These are phyloP conservation scores for Ballota nigra DNA, from an alignment of 257 asterid species.

Conservation along the genomic window DNA sequence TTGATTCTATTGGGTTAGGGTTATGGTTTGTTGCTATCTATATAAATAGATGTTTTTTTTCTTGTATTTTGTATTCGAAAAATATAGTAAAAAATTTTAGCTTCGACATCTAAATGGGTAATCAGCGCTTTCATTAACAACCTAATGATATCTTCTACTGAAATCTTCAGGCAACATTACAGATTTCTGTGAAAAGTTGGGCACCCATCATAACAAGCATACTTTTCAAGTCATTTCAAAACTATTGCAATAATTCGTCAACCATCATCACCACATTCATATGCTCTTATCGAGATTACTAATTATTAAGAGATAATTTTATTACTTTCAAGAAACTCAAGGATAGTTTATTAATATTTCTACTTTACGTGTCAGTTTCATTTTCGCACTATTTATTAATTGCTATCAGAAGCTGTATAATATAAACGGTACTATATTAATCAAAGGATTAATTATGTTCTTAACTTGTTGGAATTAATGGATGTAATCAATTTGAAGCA, in stretches of 20 bases:
- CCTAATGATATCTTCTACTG: conserved; percentile 31
- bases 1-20: no score
- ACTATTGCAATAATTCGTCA: conserved; percentile 27
- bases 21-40: no score
- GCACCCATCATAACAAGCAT: conserved; percentile 30
- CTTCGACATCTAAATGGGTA: no score
- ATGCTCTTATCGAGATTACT: conserved; percentile 7
- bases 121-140: no score
- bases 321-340: conserved; percentile 15
- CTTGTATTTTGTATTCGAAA: no score
- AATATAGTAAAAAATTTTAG: no score
- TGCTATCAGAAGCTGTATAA: conserved; percentile 13
- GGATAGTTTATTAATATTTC: background rate
- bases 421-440: background rate
- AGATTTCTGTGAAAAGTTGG: conserved; percentile 19
- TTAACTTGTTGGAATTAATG: background rate
- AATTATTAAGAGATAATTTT: background rate
- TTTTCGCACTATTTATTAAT: background rate
- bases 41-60: no score
- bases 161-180: conserved; percentile 23
- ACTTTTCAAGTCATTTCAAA: conserved; percentile 31
- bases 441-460: conserved; percentile 12
- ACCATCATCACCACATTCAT: conserved; percentile 30
- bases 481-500: background rate
- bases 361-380: background rate